Base-by-base conservation (phyloP, 441 rosid species). In the Adansonia madagascariensis region DNA sequence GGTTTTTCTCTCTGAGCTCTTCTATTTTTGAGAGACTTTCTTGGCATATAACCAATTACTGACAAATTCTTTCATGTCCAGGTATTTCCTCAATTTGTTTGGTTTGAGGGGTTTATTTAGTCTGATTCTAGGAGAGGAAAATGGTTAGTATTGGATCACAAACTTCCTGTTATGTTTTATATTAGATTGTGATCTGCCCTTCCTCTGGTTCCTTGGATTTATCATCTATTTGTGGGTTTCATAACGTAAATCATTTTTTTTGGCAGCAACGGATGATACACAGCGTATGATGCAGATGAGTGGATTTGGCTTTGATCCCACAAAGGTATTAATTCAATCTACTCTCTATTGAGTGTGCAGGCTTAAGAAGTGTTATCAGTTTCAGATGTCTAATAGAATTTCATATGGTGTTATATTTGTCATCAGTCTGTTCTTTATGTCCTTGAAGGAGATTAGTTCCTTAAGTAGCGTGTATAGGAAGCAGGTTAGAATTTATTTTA, bases 201-300 rank as follows among this genome's bases (percentile, higher is more conserved):
- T 61, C 18, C 8, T 41, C 44, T 46, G 15, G 41, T 24, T 24
- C 46, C 46, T 35, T 57, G 14, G 59, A 10, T 57, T 46, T 43
- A 4, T 43, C 18, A 18, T 31, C 14, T 57, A 57, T 47, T 56
- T 52, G 12, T 71, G 46, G 22, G 3, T 50, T 43, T 31, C 12
- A 47, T 60, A 15, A 17, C 67, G 11, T 60, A 46, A 47, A 7
- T 47, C 5, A 3, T 8, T 44, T 63, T 63, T 56, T 68, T 68
- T 69, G 82, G 87, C 91, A 96, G 97, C 98, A 49, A 88, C 80
- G 53, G 98, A 95, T 79, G 99, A 95, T 78, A 89, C 97, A 1
- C 98, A 91, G 77, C 88, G 97, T 7, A 94, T 96, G 99, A 96
- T 96, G 99, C 99, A 96, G 89, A 96, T 94, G 98, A 85, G 98